Evolutionary conservation across 345 rosid species (phyloP).

Genomic region (Populus deltoides): DNA sequence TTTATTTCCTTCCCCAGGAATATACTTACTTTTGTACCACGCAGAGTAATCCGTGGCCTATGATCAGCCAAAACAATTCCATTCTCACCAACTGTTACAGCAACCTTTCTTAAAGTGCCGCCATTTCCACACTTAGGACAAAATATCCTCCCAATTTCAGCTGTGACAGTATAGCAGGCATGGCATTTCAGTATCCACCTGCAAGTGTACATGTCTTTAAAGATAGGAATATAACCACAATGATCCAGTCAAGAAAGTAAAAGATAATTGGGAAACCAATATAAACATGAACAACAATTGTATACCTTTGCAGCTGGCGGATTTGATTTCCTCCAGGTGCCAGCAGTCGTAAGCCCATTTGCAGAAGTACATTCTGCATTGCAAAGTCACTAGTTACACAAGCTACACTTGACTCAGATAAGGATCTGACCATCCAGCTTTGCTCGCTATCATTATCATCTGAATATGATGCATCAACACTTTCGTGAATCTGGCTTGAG

Average conservation of each 20-base stretch:
- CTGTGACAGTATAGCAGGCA: slow-evolving; percentile 89
- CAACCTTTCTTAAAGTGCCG: slow-evolving; percentile 82
- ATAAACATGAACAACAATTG: slow-evolving; percentile 2
- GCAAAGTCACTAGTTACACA: slow-evolving; percentile 92
- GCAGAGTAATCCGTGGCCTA: slow-evolving; percentile 60
- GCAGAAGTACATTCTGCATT: slow-evolving; percentile 94
- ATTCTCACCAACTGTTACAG: slow-evolving; percentile 78
- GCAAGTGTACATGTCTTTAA: slow-evolving; percentile 19
- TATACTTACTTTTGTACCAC: slow-evolving; percentile 78
- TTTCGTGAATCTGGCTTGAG: slow-evolving; percentile 52
- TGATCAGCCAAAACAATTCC: slow-evolving; percentile 62
- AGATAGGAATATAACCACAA: slow-evolving; percentile 9
- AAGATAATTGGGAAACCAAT: neutral
- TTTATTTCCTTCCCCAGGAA: neutral
- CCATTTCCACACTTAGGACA: slow-evolving; percentile 98
- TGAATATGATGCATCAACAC: slow-evolving; percentile 44
- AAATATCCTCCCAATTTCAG: slow-evolving; percentile 75
- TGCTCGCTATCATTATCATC: slow-evolving; percentile 83
- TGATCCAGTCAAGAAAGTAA: neutral
- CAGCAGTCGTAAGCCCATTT: slow-evolving; percentile 86
- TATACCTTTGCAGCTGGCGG: slow-evolving; percentile 79
- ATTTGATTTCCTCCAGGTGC: slow-evolving; percentile 95
- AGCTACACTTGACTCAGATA: slow-evolving; percentile 92
- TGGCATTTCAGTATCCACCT: slow-evolving; percentile 96
- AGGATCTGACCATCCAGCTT: slow-evolving; percentile 78